Percentiles rank a stretch among this genome's conserved stretches.
Evolutionary conservation across 2,329 filamentous ascomycete genomes (phyloP).

Genomic region (Pseudogymnoascus sp.): DNA sequence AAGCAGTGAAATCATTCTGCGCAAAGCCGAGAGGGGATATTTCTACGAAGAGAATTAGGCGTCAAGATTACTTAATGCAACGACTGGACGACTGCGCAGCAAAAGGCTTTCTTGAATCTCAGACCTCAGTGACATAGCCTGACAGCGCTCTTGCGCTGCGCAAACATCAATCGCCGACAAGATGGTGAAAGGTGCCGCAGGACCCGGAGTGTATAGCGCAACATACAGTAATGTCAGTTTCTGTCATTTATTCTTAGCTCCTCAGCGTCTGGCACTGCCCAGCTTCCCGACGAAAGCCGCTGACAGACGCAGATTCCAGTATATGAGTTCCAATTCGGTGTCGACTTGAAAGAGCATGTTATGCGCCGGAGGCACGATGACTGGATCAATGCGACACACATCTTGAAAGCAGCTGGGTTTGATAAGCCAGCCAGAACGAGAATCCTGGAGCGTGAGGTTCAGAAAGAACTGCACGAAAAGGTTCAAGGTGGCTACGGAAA

Average conservation of each 20-base stretch:
- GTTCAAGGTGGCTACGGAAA: constrained; percentile 97
- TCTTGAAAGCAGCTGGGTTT: constrained; percentile 91
- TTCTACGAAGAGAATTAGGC: neutral
- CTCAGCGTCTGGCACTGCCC: constrained; percentile 10
- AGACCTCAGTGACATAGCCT: neutral
- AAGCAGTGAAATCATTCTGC: neutral
- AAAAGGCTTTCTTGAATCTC: neutral
- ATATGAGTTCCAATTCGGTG: constrained; percentile 82
- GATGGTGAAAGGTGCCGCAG: constrained; percentile 27
- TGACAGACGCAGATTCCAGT: constrained; percentile 66
- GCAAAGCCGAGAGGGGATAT: neutral
- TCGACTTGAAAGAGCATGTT: constrained; percentile 74
- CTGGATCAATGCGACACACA: constrained; percentile 99
- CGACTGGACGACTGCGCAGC: neutral
- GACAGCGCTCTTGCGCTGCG: neutral
- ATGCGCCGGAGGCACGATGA: constrained; percentile 91
- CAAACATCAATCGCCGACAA: constrained; percentile 15
- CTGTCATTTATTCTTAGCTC: constrained; percentile 1
- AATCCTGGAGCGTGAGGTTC: constrained; percentile 92
- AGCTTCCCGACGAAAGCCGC: constrained; percentile 15
- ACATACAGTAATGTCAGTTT: constrained; percentile 59
- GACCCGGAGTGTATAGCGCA: constrained; percentile 51
- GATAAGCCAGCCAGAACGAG: constrained; percentile 93
- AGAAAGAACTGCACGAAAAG: constrained; percentile 94
- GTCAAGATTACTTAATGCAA: neutral